These are phyloP conservation scores for Candida ipomoeae DNA, from an alignment of 805 yeast species.

Conservation along the genomic window DNA sequence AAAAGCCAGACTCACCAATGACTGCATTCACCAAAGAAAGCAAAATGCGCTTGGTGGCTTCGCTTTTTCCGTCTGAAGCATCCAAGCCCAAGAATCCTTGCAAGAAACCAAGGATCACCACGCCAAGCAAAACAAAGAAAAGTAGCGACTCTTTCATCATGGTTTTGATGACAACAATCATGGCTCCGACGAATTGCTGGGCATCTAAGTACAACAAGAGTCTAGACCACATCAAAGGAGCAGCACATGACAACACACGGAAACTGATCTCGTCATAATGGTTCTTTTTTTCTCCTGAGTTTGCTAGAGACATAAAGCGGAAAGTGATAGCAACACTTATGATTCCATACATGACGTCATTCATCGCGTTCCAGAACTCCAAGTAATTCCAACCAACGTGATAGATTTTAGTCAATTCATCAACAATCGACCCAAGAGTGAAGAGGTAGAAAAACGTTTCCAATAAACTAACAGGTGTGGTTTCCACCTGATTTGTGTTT, in stretches of 20 bases:
- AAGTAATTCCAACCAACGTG: slow-evolving; percentile 71
- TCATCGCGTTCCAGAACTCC: slow-evolving; percentile 77
- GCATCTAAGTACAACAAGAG: slow-evolving; percentile 73
- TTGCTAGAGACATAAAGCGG: slow-evolving; percentile 41
- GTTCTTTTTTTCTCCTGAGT: slow-evolving; percentile 20
- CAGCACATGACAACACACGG: slow-evolving; percentile 69
- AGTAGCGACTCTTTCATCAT: slow-evolving; percentile 86
- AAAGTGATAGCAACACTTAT: slow-evolving; percentile 51
- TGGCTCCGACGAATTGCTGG: slow-evolving; percentile 77
- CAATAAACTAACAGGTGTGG: slow-evolving; percentile 31
- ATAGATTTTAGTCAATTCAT: slow-evolving; percentile 66
- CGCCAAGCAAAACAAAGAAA: slow-evolving; percentile 67
- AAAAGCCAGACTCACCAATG: slow-evolving; percentile 70
- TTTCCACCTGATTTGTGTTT: slow-evolving; percentile 48
- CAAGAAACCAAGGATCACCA: slow-evolving; percentile 73
- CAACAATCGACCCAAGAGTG: slow-evolving; percentile 62
- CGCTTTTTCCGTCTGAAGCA: slow-evolving; percentile 79
- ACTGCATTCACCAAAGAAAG: slow-evolving; percentile 66
- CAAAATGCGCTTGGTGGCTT: slow-evolving; percentile 63
- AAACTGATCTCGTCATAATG: slow-evolving; percentile 56
- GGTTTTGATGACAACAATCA: slow-evolving; percentile 78
- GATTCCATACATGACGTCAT: slow-evolving; percentile 61
- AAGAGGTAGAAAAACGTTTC: slow-evolving; percentile 61
- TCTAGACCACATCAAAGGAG: slow-evolving; percentile 86
- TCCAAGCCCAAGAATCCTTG: slow-evolving; percentile 88